Conservation (phyloP, 2,329 filamentous ascomycete genomes). For the Fusarium tupiense region DNA sequence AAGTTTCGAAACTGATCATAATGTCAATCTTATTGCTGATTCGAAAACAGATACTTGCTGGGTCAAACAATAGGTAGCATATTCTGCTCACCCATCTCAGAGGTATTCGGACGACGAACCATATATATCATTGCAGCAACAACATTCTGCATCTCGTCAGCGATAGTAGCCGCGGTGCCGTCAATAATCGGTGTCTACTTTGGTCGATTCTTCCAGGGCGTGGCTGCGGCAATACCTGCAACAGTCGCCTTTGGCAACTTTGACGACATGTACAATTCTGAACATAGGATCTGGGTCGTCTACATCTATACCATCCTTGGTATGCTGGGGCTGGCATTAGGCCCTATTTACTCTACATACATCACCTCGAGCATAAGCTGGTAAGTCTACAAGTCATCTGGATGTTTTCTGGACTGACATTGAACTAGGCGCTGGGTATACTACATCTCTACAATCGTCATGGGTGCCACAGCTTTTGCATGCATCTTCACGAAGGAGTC, state of each 20-base stretch:
- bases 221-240: not conserved
- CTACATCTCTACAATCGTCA: conserved; percentile 1
- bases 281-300: conserved; percentile 13
- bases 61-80: not conserved
- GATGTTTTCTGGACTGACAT: not conserved
- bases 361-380: conserved; percentile 8
- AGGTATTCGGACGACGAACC: not conserved
- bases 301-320: conserved; percentile 4
- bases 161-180: not conserved
- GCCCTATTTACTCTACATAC: not conserved
- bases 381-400: accelerated
- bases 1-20: accelerated
- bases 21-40: accelerated
- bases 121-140: not conserved
- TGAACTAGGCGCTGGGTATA: conserved; percentile 5
- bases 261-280: not conserved
- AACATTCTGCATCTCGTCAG: not conserved
- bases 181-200: not conserved
- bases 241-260: not conserved
- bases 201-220: not conserved
- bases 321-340: conserved; percentile 1
- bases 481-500: conserved; percentile 11
- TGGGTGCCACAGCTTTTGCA: not conserved
- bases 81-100: not conserved
- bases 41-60: not conserved